These are phyloP conservation scores for Paramecium octaurelia DNA, from an alignment of 73 alveolate genomes.

Conservation along the genomic window DNA sequence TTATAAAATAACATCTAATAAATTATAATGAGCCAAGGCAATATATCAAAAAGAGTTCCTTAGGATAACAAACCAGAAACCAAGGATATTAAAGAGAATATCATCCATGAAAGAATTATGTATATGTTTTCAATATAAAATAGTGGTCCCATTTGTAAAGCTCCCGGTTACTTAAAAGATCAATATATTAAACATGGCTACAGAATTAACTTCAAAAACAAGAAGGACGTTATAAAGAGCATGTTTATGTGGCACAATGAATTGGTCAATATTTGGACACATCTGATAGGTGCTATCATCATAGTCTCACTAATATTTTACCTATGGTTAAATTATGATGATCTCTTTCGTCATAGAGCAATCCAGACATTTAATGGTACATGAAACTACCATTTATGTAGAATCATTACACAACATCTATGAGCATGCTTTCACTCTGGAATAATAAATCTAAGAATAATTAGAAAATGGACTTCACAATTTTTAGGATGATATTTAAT, in stretches of 20 bases:
- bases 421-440: not conserved
- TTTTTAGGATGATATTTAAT: not conserved
- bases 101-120: not conserved
- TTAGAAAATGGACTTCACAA: not conserved
- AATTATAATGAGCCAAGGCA: not conserved
- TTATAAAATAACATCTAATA: not conserved
- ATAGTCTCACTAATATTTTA: conserved; percentile 21
- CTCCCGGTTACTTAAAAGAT: conserved; percentile 31
- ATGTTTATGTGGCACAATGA: conserved; percentile 85
- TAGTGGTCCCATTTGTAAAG: conserved; percentile 47
- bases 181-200: conserved; percentile 69
- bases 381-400: not conserved
- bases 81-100: not conserved
- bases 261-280: conserved; percentile 90
- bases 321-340: not conserved
- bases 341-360: conserved; percentile 6
- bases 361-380: conserved; percentile 47
- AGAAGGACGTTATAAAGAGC: conserved; percentile 65
- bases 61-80: not conserved
- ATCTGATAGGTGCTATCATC: conserved; percentile 74
- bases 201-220: conserved; percentile 76
- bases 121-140: not conserved
- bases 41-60: not conserved
- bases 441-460: not conserved
- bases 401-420: not conserved